Evolutionary conservation across 805 yeast genomes (phyloP).

Genomic region (Wilhelminamyces savonicus): DNA sequence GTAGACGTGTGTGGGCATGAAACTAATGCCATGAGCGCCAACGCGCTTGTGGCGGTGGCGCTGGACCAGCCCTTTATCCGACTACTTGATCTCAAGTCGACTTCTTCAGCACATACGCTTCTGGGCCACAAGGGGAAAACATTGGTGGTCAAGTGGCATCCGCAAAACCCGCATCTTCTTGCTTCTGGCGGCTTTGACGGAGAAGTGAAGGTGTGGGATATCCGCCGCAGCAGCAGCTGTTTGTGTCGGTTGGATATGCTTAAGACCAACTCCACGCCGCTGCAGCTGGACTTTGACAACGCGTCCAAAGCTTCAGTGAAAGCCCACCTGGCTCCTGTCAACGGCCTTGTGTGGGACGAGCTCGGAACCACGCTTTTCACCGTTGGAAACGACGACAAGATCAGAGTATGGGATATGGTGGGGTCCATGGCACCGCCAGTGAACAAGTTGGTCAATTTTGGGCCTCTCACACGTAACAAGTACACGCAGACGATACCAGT

Average conservation of each 20-base stretch:
- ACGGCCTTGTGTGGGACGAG: constrained; percentile 72
- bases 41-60: constrained; percentile 62
- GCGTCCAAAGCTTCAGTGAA: constrained; percentile 32
- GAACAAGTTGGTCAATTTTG: constrained; percentile 67
- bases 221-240: constrained; percentile 61
- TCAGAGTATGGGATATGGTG: constrained; percentile 70
- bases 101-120: constrained; percentile 68
- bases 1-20: constrained; percentile 45
- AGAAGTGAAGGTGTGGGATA: constrained; percentile 78
- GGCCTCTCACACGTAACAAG: constrained; percentile 68
- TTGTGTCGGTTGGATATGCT: constrained; percentile 57
- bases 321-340: constrained; percentile 76
- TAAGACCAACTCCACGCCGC: constrained; percentile 26
- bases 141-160: constrained; percentile 69
- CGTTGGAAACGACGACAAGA: constrained; percentile 74
- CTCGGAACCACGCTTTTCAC: constrained; percentile 57
- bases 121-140: constrained; percentile 55
- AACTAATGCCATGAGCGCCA: constrained; percentile 12
- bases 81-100: constrained; percentile 65
- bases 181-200: constrained; percentile 85
- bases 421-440: constrained; percentile 32
- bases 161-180: constrained; percentile 50
- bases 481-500: constrained; percentile 45
- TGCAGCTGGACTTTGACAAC: constrained; percentile 13
- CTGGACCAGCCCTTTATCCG: constrained; percentile 64